Percentiles rank a stretch among this genome's conserved stretches.
phyloP scores from a whole-genome alignment of 331 rosid genomes.

The Quercus lobata region DNA sequence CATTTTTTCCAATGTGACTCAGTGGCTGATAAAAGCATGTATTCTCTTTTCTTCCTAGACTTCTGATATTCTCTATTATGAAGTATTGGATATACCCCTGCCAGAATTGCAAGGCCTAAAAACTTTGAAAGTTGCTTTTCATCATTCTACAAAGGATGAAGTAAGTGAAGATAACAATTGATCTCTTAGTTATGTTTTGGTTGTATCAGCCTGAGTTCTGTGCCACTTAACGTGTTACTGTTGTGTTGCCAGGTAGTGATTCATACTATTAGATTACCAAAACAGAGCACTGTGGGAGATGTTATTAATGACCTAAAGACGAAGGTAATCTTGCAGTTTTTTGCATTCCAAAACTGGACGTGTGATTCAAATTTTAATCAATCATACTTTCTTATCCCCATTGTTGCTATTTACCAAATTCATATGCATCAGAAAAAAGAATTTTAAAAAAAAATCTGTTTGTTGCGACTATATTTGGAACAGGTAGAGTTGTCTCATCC shows the following conservation, averaged over 20 bases:
- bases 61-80: slow-evolving; percentile 84
- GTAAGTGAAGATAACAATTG: slow-evolving; percentile 31
- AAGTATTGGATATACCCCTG: slow-evolving; percentile 92
- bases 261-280: slow-evolving; percentile 83
- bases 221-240: not conserved
- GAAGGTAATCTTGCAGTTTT: slow-evolving; percentile 47
- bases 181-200: not conserved
- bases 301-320: slow-evolving; percentile 71
- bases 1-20: slow-evolving; percentile 5
- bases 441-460: not conserved
- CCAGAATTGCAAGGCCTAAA: slow-evolving; percentile 87
- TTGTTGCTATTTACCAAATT: not conserved
- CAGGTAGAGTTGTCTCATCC: slow-evolving; percentile 85
- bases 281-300: slow-evolving; percentile 83
- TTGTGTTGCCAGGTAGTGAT: slow-evolving; percentile 58
- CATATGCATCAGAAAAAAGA: not conserved
- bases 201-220: not conserved
- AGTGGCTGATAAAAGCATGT: slow-evolving; percentile 6
- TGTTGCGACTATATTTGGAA: slow-evolving; percentile 5
- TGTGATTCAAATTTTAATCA: not conserved
- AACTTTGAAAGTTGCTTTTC: slow-evolving; percentile 86
- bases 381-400: not conserved
- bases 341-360: not conserved
- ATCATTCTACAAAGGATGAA: slow-evolving; percentile 87
- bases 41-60: slow-evolving; percentile 39